Evolutionary conservation across 176 grass and related monocot species (phyloP).

Genomic region (Ensete ventricosum): DNA sequence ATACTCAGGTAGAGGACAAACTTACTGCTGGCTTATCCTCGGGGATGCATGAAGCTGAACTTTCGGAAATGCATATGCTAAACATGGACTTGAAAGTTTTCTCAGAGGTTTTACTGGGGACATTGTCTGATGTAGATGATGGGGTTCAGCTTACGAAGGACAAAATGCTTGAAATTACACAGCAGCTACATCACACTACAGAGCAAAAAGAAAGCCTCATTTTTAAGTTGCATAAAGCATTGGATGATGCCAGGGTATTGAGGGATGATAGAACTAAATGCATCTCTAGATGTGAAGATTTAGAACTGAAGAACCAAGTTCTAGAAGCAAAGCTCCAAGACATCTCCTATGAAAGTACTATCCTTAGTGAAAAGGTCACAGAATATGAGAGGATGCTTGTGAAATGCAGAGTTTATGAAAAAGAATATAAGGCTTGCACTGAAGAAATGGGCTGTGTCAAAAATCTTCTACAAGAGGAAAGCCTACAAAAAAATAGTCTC

Average conservation of each 20-base stretch:
- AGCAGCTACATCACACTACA: constrained; percentile 52
- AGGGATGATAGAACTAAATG: constrained; percentile 62
- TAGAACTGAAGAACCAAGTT: constrained; percentile 59
- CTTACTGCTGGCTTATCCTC: constrained; percentile 12
- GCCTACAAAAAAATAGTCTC: constrained; percentile 37
- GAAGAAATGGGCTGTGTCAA: constrained; percentile 68
- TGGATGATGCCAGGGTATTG: constrained; percentile 49
- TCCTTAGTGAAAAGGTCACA: constrained; percentile 33
- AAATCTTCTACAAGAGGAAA: constrained; percentile 57
- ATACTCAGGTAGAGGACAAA: neutral
- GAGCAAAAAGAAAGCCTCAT: constrained; percentile 39
- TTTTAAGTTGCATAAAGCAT: constrained; percentile 39
- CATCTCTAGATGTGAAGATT: constrained; percentile 61
- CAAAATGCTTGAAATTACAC: constrained; percentile 48
- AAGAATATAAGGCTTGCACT: constrained; percentile 33
- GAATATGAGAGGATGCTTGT: constrained; percentile 38
- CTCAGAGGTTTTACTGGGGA: constrained; percentile 55
- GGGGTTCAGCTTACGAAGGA: constrained; percentile 39
- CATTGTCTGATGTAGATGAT: constrained; percentile 51
- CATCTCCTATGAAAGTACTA: constrained; percentile 44
- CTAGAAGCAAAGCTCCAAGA: constrained; percentile 74
- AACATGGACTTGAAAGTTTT: constrained; percentile 69
- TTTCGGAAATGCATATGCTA: constrained; percentile 41
- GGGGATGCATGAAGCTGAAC: constrained; percentile 37
- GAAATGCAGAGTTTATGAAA: constrained; percentile 49